Conservation (phyloP, 2,329 filamentous ascomycete genomes). For the Cladophialophora chaetospira region DNA sequence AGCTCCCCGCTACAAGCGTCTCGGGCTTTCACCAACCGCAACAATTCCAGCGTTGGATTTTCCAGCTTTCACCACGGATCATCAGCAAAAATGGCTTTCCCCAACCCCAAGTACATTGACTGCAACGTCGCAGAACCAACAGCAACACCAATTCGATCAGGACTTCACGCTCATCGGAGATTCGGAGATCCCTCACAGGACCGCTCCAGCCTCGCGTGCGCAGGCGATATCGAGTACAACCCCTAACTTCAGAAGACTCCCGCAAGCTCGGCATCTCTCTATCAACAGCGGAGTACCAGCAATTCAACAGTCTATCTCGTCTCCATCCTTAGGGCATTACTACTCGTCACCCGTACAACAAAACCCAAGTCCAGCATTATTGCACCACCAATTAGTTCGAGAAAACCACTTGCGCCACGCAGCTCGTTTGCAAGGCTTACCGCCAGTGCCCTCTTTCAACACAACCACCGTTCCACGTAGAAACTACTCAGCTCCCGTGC, state of each 20-base stretch:
- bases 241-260: conserved; percentile 34
- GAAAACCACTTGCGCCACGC: conserved; percentile 33
- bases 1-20: conserved; percentile 34
- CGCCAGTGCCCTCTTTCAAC: conserved; percentile 39
- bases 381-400: conserved; percentile 27
- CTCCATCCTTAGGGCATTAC: conserved; percentile 25
- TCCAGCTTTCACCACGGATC: conserved; percentile 42
- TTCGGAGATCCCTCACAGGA: conserved; percentile 29
- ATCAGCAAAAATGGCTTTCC: conserved; percentile 39
- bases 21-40: conserved; percentile 36
- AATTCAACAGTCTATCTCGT: conserved; percentile 29
- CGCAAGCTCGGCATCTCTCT: conserved; percentile 32
- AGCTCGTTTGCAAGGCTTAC: conserved; percentile 31
- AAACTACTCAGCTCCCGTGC: conserved; percentile 29
- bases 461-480: conserved; percentile 28
- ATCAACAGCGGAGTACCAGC: conserved; percentile 32
- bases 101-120: conserved; percentile 37
- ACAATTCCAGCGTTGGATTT: conserved; percentile 39
- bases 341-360: conserved; percentile 31
- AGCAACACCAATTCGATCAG: conserved; percentile 33
- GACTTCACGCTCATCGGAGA: conserved; percentile 41
- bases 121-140: conserved; percentile 34
- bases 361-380: conserved; percentile 32
- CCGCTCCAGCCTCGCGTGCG: conserved; percentile 33
- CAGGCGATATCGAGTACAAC: conserved; percentile 37